These are phyloP conservation scores for Coemansia sp. DNA, from an alignment of 192 early-diverging fungal species.

Conservation along the genomic window DNA sequence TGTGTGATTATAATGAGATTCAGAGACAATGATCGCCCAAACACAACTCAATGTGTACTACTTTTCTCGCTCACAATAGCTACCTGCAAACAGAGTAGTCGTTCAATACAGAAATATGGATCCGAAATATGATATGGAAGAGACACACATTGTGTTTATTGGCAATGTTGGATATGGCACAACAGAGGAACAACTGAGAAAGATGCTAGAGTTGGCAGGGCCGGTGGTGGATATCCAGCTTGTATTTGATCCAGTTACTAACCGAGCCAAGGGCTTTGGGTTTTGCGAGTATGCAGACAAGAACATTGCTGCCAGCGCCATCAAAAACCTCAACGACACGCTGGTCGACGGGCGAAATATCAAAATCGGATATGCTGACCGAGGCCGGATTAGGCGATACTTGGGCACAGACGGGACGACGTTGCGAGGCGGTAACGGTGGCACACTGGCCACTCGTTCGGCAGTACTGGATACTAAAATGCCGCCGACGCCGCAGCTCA, in stretches of 20 bases:
- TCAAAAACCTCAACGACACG: slow-evolving; percentile 87
- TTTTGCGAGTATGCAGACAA: slow-evolving; percentile 90
- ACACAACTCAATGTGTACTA: neutral
- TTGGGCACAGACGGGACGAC: slow-evolving; percentile 31
- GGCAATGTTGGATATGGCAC: slow-evolving; percentile 87
- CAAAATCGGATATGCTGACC: slow-evolving; percentile 91
- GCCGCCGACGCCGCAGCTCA: slow-evolving; percentile 1
- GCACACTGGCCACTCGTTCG: slow-evolving; percentile 8
- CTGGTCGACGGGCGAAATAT: slow-evolving; percentile 86
- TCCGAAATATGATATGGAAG: slow-evolving; percentile 22
- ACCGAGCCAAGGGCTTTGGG: slow-evolving; percentile 85
- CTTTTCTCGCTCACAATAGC: neutral
- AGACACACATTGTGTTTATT: slow-evolving; percentile 56
- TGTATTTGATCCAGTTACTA: slow-evolving; percentile 86
- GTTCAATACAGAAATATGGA: slow-evolving; percentile 18
- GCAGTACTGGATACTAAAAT: slow-evolving; percentile 3
- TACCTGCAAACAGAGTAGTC: neutral
- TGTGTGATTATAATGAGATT: neutral
- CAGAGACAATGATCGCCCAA: neutral
- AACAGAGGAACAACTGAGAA: slow-evolving; percentile 89
- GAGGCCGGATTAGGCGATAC: slow-evolving; percentile 25
- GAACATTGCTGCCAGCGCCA: slow-evolving; percentile 92
- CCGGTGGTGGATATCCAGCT: slow-evolving; percentile 80
- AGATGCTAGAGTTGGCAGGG: slow-evolving; percentile 91
- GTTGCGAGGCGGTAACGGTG: slow-evolving; percentile 21